Percentiles rank a stretch among this genome's conserved stretches.
phyloP scores from a whole-genome alignment of 176 grass and related monocot species.

The Dactylis glomerata region DNA sequence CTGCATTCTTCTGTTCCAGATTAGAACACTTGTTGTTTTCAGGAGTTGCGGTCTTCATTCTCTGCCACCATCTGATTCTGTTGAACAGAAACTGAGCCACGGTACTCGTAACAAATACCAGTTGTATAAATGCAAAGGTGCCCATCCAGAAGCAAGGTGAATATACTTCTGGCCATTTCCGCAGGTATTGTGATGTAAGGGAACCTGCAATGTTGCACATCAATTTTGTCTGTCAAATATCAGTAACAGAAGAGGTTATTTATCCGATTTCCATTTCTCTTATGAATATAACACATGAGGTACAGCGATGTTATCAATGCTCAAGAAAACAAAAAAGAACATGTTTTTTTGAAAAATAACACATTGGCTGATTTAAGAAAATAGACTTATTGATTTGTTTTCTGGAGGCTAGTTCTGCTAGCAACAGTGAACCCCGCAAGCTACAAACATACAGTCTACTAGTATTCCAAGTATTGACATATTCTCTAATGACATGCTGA shows the following conservation, averaged over 20 bases:
- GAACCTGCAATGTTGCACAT: conserved; percentile 43
- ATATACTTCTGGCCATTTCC: conserved; percentile 64
- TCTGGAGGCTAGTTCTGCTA: background rate
- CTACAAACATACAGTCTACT: background rate
- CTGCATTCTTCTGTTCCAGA: conserved; percentile 36
- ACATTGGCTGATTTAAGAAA: background rate
- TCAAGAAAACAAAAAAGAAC: background rate
- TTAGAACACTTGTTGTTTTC: conserved; percentile 31
- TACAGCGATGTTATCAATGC: background rate
- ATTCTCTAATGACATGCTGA: background rate
- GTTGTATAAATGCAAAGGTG: conserved; percentile 48
- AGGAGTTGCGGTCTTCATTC: conserved; percentile 18
- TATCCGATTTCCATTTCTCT: background rate
- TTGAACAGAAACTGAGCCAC: conserved; percentile 50
- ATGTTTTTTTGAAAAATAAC: background rate
- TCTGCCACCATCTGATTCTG: conserved; percentile 43
- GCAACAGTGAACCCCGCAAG: background rate
- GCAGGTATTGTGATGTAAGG: conserved; percentile 28
- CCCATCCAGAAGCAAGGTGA: conserved; percentile 73
- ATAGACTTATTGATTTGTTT: background rate
- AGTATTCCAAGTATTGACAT: background rate
- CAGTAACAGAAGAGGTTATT: background rate
- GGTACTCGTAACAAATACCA: conserved; percentile 55
- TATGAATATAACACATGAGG: background rate
- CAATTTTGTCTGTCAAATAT: conserved; percentile 11